phyloP scores from a whole-genome alignment of 352 stramenopile species.

The Aphanomyces astaci region DNA sequence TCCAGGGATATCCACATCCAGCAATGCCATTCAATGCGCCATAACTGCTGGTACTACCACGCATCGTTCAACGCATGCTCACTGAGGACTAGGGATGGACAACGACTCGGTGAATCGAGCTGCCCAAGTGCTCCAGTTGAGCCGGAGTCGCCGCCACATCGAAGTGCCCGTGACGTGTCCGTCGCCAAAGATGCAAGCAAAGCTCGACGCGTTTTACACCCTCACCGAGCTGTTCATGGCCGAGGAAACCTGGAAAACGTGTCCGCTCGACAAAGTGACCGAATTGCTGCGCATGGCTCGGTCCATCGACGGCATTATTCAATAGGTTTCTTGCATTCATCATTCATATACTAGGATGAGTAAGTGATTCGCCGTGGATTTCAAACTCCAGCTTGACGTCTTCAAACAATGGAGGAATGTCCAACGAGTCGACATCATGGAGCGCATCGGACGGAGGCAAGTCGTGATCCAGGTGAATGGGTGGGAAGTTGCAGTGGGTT shows the following conservation, averaged over 20 bases:
- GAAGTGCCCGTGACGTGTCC: background rate
- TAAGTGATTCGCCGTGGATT: background rate
- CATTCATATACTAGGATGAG: no score
- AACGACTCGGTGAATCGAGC: constrained; percentile 24
- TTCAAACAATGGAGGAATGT: constrained; percentile 18
- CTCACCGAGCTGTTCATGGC: constrained; percentile 12
- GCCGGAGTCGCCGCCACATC: constrained; percentile 21
- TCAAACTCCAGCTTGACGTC: background rate
- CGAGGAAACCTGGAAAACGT: background rate
- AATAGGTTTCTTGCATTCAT: background rate
- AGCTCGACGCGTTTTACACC: background rate
- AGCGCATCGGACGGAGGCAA: background rate
- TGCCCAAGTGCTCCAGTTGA: constrained; percentile 5
- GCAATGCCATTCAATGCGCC: constrained; percentile 67
- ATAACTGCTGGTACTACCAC: constrained; percentile 42
- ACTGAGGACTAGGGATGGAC: constrained; percentile 16
- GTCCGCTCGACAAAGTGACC: background rate
- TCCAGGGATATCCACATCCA: constrained; percentile 49
- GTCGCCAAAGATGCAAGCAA: background rate
- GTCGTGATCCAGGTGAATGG: constrained; percentile 16
- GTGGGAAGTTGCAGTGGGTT: background rate
- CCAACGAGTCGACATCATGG: constrained; percentile 2
- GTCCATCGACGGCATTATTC: background rate
- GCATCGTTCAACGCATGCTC: background rate
- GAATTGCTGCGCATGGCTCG: background rate